phyloP scores from a whole-genome alignment of 371 early-diverging fungal species.

The Mortierella sp. region DNA sequence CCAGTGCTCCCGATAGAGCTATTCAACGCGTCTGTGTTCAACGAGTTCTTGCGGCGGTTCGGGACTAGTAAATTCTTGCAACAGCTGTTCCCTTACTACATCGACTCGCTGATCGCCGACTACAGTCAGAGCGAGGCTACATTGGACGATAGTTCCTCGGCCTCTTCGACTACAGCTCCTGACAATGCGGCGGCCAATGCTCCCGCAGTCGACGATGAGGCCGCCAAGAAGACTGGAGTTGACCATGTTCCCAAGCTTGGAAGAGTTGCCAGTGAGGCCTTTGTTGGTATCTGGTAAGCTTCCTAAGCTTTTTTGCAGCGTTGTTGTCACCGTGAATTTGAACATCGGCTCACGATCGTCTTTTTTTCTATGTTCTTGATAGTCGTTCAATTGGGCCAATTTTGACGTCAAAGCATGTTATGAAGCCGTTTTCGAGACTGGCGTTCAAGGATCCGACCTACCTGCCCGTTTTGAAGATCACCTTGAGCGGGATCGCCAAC shows the following conservation, averaged over 20 bases:
- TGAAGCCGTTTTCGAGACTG: conserved; percentile 71
- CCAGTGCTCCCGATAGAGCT: conserved; percentile 68
- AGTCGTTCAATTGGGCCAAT: conserved; percentile 67
- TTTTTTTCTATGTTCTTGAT: neutral
- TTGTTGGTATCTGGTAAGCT: conserved; percentile 66
- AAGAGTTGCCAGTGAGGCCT: conserved; percentile 63
- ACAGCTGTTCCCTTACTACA: conserved; percentile 72
- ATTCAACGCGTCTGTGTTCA: conserved; percentile 60
- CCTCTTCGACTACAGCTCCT: conserved; percentile 12
- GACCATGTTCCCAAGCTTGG: conserved; percentile 29
- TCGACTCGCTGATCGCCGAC: conserved; percentile 65
- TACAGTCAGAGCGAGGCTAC: conserved; percentile 28
- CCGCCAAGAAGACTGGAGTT: conserved; percentile 11
- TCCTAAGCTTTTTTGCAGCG: too few relatives aligned
- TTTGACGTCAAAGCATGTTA: conserved; percentile 73
- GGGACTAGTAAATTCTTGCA: conserved; percentile 70
- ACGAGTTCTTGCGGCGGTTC: conserved; percentile 68
- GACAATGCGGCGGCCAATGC: neutral
- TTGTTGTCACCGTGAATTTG: too few relatives aligned
- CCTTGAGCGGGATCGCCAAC: conserved; percentile 63
- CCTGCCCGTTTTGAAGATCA: conserved; percentile 59
- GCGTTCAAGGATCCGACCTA: conserved; percentile 64
- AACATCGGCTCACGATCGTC: neutral
- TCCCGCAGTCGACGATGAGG: conserved; percentile 34
- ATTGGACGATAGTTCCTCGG: conserved; percentile 36